These are phyloP conservation scores for Hypholoma fasciculare DNA, from an alignment of 768 basidiomycete species.

Conservation along the genomic window DNA sequence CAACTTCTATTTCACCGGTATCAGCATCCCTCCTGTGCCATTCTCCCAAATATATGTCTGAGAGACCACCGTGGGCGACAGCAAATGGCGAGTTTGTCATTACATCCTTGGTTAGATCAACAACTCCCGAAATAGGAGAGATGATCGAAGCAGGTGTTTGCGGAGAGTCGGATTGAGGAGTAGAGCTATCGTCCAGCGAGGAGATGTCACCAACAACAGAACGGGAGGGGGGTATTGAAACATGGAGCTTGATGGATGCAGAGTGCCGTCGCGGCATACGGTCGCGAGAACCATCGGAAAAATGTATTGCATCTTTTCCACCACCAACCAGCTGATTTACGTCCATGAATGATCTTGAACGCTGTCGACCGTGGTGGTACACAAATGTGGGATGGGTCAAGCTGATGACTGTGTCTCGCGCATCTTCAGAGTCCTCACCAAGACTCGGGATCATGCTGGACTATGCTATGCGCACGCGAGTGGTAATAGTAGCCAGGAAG, in stretches of 20 bases:
- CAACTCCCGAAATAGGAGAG: slow-evolving; percentile 32
- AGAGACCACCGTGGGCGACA: slow-evolving; percentile 46
- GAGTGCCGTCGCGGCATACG: neutral
- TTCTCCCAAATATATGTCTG: slow-evolving; percentile 47
- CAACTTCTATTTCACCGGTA: slow-evolving; percentile 7
- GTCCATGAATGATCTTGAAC: neutral
- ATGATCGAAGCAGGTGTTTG: slow-evolving; percentile 26
- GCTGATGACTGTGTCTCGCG: neutral
- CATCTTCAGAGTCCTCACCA: neutral
- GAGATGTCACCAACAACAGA: no score
- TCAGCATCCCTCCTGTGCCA: slow-evolving; percentile 22
- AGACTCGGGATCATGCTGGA: neutral
- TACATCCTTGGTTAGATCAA: slow-evolving; percentile 30
- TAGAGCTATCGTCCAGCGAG: slow-evolving; percentile 2
- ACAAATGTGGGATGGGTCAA: neutral
- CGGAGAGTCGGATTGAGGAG: slow-evolving; percentile 22
- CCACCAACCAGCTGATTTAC: neutral
- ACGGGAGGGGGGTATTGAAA: neutral
- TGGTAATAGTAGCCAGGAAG: neutral
- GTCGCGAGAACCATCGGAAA: neutral
- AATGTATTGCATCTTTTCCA: no score
- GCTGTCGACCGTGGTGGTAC: neutral
- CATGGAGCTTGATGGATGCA: neutral
- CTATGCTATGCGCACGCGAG: no score
- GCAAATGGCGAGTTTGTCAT: slow-evolving; percentile 27